Percentiles rank a stretch among this genome's conserved stretches.
Conservation (phyloP, 2,329 filamentous ascomycete genomes). For the Pseudogymnoascus sp. region DNA sequence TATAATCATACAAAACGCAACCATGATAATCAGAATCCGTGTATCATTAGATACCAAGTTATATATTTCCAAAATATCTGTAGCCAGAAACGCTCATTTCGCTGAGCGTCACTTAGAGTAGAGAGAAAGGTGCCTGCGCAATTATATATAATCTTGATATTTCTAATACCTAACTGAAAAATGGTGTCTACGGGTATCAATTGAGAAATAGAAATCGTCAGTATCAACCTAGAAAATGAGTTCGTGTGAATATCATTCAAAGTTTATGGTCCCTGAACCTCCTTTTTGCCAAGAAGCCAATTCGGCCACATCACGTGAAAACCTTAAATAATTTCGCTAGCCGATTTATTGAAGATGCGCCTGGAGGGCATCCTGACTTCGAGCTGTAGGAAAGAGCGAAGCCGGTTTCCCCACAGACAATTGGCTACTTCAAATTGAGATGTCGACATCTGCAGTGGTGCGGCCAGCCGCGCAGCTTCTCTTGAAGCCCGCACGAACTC, state of each 20-base stretch:
- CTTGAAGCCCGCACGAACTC: constrained; percentile 15
- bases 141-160: neutral
- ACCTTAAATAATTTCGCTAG: constrained; percentile 11
- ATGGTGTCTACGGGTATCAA: neutral
- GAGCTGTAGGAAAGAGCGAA: constrained; percentile 5
- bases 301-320: constrained; percentile 2
- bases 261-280: neutral
- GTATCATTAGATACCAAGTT: neutral
- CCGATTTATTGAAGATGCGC: constrained; percentile 1
- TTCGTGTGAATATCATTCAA: neutral
- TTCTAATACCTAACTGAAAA: neutral
- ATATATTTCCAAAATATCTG: neutral
- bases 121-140: neutral
- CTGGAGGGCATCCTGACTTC: constrained; percentile 4
- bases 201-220: neutral
- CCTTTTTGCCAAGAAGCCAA: neutral
- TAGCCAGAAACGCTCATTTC: neutral
- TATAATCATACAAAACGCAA: neutral
- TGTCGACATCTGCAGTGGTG: constrained; percentile 25
- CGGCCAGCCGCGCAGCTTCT: constrained; percentile 19
- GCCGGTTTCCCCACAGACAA: constrained; percentile 11
- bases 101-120: neutral
- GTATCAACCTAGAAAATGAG: neutral
- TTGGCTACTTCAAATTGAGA: constrained; percentile 18
- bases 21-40: neutral